A percentile compares a stretch with the other conserved stretches of the same genome.
Evolutionary conservation across 176 grass and related monocot species (phyloP).

Genomic region (Pontederia paniculata): DNA sequence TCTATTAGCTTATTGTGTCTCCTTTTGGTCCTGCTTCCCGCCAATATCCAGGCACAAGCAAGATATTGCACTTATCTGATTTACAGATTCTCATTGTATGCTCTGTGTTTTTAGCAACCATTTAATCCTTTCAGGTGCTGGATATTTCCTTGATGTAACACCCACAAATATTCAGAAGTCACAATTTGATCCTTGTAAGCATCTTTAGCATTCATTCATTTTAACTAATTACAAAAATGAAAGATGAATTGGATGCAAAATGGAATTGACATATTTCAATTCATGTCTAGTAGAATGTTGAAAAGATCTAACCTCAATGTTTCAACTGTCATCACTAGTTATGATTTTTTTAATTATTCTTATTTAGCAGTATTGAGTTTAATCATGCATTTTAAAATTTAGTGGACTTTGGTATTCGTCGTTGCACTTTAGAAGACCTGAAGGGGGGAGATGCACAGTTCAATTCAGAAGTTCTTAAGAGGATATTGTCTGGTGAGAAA

Average conservation of each 20-base stretch:
- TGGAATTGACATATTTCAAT: background rate
- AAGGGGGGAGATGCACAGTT: constrained; percentile 75
- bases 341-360: background rate
- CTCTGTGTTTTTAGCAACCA: background rate
- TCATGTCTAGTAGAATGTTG: background rate
- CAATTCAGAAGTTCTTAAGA: constrained; percentile 72
- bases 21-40: background rate
- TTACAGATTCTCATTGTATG: no score
- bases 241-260: no score
- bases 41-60: background rate
- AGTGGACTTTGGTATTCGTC: constrained; percentile 98
- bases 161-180: constrained; percentile 65
- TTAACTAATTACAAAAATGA: constrained; percentile 13
- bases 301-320: background rate
- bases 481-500: constrained; percentile 83
- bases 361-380: background rate
- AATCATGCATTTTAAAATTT: constrained; percentile 19
- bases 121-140: constrained; percentile 43
- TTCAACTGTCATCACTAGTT: background rate
- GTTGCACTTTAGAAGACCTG: constrained; percentile 61
- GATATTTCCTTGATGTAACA: constrained; percentile 95
- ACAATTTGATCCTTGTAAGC: constrained; percentile 83
- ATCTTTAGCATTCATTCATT: background rate
- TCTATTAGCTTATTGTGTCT: background rate
- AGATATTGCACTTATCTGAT: no score